Evolutionary conservation across 441 rosid genomes (phyloP).

Genomic region (Gossypium trilobum): DNA sequence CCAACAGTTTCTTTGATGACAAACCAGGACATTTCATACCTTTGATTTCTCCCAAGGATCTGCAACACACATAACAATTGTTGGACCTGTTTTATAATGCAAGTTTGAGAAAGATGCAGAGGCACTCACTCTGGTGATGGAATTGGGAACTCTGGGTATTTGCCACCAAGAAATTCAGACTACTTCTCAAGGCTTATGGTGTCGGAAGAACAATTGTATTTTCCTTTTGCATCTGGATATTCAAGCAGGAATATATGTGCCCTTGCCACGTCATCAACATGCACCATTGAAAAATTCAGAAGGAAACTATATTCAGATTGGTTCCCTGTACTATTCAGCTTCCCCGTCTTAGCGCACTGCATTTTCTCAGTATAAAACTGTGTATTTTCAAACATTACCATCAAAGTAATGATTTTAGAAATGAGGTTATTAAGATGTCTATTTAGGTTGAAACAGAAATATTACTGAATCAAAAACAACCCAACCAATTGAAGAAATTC

Average conservation of each 20-base stretch:
- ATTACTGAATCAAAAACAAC: too few relatives aligned
- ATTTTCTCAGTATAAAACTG: not conserved
- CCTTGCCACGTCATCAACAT: slow-evolving; percentile 30
- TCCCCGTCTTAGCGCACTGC: not conserved
- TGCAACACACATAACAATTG: not conserved
- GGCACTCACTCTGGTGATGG: slow-evolving; percentile 32
- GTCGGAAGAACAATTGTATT: slow-evolving; percentile 29
- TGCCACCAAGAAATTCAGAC: slow-evolving; percentile 22
- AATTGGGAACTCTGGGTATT: slow-evolving; percentile 21
- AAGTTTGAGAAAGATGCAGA: not conserved
- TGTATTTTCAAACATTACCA: not conserved
- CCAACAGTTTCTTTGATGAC: slow-evolving; percentile 30
- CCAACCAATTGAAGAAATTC: too few relatives aligned
- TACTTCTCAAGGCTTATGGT: slow-evolving; percentile 20
- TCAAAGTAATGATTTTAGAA: too few relatives aligned
- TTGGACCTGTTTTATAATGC: too few relatives aligned
- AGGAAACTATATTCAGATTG: not conserved
- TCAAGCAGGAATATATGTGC: slow-evolving; percentile 41
- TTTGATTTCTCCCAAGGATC: slow-evolving; percentile 17
- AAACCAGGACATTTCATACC: not conserved
- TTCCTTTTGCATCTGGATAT: slow-evolving; percentile 27
- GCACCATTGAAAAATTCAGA: slow-evolving; percentile 22
- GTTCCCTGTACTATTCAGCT: slow-evolving; percentile 19
- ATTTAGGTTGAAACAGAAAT: too few relatives aligned
- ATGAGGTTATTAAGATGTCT: too few relatives aligned